Base-by-base conservation (phyloP, 768 basidiomycete species). In the Glaciozyma antarctica region DNA sequence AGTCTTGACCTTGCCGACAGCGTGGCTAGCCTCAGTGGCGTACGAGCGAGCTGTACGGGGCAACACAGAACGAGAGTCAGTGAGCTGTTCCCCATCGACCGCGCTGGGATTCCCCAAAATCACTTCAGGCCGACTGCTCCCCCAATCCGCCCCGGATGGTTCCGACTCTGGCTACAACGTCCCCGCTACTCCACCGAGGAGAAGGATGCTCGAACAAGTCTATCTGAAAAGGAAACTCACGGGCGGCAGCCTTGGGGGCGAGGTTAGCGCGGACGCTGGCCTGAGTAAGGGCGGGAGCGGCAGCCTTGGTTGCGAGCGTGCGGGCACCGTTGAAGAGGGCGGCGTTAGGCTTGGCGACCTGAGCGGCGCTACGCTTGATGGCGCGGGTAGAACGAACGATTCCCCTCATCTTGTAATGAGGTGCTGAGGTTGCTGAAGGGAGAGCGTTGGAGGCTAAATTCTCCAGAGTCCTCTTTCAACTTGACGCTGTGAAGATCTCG, bases 1-100 rank as follows among this genome's bases (percentile, higher is more conserved):
- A 73, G 91, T 93, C 83, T 97, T 83, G 55, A 73, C 65, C 67
- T 72, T 62, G 43, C 71, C 72, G 58, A 62, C 62, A 34, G 63
- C 59, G 48, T 53, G 60, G 57, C 60, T 66, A 48, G 69, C 63
- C 34, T 68, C 73, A 26, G 71, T 71, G 28, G 73, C 71, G 67
- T 73, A 72, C 21, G 67, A 13, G 59, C 71, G 71, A 63, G 67
- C 73, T 72, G 65, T 43, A 28, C 41, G 21, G 24, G 55, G 6
- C 21, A 52, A 0, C 21, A 28, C 0, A 21, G 24, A n/a, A 52
- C 9, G 32, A 21, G 12, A 21, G 41, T 54, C 57, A 54, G 56
- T 32, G 15, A 32, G 28, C 32, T 41, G 38, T 10, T 19, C 38
- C 26, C 6, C 7, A 13, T 17, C 24, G 10, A 12, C 8, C n/a